These are phyloP conservation scores for Penstemon barbatus DNA, from an alignment of 257 asterid genomes.

Conservation along the genomic window DNA sequence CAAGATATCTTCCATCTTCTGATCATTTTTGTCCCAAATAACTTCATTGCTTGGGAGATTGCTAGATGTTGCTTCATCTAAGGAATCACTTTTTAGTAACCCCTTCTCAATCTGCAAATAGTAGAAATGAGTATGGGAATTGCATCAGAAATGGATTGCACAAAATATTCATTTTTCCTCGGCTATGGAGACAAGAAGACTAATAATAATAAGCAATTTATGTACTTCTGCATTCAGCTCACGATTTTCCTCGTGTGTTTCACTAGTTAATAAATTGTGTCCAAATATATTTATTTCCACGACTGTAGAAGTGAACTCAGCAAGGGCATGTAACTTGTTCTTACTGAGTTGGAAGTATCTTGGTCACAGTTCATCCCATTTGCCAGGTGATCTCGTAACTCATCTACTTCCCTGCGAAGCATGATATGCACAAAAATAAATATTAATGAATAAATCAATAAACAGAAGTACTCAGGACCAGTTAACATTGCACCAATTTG, in stretches of 20 bases:
- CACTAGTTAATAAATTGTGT: slow-evolving; percentile 11
- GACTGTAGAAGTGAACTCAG: not conserved
- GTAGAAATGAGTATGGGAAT: slow-evolving; percentile 17
- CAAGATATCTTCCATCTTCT: slow-evolving; percentile 25
- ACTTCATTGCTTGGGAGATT: slow-evolving; percentile 32
- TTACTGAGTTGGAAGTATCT: slow-evolving; percentile 43
- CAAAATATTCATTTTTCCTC: slow-evolving; percentile 10
- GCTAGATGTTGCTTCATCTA: slow-evolving; percentile 35
- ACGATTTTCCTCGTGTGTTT: not conserved
- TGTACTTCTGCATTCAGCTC: slow-evolving; percentile 7
- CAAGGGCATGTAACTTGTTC: slow-evolving; percentile 28
- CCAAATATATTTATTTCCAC: not conserved
- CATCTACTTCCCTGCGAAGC: slow-evolving; percentile 50
- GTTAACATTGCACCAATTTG: slow-evolving; percentile 9
- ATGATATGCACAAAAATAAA: slow-evolving; percentile 13
- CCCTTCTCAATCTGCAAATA: slow-evolving; percentile 41
- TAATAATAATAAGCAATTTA: not conserved
- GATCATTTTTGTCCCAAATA: slow-evolving; percentile 28
- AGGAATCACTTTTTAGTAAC: slow-evolving; percentile 34
- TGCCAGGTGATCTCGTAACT: slow-evolving; percentile 40
- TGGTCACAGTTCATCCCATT: slow-evolving; percentile 42
- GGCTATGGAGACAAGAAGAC: slow-evolving; percentile 9
- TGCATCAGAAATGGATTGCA: slow-evolving; percentile 14
- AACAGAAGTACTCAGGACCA: not conserved
- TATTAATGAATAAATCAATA: slow-evolving; percentile 1